These are phyloP conservation scores for Aspergillus ellipticus DNA, from an alignment of 495 filamentous ascomycete species.

Conservation along the genomic window DNA sequence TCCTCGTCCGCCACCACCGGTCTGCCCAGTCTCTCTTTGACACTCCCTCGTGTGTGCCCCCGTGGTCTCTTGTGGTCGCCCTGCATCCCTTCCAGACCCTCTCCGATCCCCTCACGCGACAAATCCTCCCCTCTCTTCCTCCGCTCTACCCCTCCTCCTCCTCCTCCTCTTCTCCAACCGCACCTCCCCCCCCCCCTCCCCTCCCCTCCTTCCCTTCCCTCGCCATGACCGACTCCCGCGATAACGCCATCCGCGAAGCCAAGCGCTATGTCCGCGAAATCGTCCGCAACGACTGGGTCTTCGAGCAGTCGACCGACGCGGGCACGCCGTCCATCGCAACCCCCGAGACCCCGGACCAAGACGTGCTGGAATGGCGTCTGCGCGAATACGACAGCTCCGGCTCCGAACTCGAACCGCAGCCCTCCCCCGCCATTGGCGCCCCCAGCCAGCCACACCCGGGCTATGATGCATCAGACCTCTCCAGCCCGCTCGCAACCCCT, in stretches of 20 bases:
- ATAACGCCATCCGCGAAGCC: slow-evolving; percentile 41
- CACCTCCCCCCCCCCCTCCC: not conserved
- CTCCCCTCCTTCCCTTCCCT: slow-evolving; percentile 1
- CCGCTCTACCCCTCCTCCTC: not conserved
- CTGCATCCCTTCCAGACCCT: not conserved
- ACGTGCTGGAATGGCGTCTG: slow-evolving; percentile 39
- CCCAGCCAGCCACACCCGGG: slow-evolving; percentile 7
- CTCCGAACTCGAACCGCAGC: slow-evolving; percentile 40
- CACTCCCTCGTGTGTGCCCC: not conserved
- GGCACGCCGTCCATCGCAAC: slow-evolving; percentile 25
- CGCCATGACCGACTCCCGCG: slow-evolving; percentile 35
- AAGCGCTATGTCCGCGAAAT: slow-evolving; percentile 40
- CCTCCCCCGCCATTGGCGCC: slow-evolving; percentile 20
- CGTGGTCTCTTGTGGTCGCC: not conserved
- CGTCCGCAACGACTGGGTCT: slow-evolving; percentile 44
- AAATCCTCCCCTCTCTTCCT: not conserved
- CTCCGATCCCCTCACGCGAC: not conserved
- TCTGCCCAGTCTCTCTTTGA: not conserved
- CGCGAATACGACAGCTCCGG: slow-evolving; percentile 42
- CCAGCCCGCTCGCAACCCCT: slow-evolving; percentile 2
- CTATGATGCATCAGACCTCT: slow-evolving; percentile 2
- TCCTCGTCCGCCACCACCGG: not conserved
- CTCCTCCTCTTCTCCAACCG: not conserved
- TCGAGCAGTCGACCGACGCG: slow-evolving; percentile 28
- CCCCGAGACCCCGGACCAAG: slow-evolving; percentile 22